Conservation (phyloP, 2,329 filamentous ascomycete genomes). For the Canariomyces notabilis region DNA sequence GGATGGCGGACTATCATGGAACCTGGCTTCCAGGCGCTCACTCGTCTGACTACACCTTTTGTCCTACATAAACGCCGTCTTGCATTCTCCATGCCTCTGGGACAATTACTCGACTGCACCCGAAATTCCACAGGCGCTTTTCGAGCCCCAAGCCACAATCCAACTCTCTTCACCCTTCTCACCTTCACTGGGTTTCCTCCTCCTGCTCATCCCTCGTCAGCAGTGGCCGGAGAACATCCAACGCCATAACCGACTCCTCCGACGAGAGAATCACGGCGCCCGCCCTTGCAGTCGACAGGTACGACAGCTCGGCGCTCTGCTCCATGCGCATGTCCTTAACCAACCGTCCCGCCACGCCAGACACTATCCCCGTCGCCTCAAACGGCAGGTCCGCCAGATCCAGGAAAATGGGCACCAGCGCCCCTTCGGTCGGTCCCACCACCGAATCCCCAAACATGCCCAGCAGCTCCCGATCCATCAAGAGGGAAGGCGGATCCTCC, state of each 20-base stretch:
- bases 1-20: too few species aligned
- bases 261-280: slow-evolving; percentile 83
- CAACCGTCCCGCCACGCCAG: slow-evolving; percentile 80
- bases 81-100: neutral
- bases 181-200: neutral
- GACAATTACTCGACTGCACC: neutral
- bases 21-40: too few species aligned
- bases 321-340: slow-evolving; percentile 62
- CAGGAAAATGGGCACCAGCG: slow-evolving; percentile 79
- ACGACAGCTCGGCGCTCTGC: slow-evolving; percentile 63
- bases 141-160: neutral
- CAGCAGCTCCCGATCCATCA: slow-evolving; percentile 65
- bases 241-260: slow-evolving; percentile 66
- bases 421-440: slow-evolving; percentile 67
- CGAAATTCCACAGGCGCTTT: neutral
- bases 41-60: neutral
- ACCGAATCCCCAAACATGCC: slow-evolving; percentile 65
- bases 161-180: neutral
- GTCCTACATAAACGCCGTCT: neutral
- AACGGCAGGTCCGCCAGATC: slow-evolving; percentile 76
- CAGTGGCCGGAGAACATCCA: slow-evolving; percentile 61
- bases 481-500: slow-evolving; percentile 67
- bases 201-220: slow-evolving; percentile 33
- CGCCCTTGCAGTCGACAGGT: slow-evolving; percentile 81
- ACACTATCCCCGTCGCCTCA: slow-evolving; percentile 91